Percentiles rank a stretch among this genome's conserved stretches.
phyloP scores from a whole-genome alignment of 1,284 basidiomycete genomes.

The Ganoderma resinaceum region DNA sequence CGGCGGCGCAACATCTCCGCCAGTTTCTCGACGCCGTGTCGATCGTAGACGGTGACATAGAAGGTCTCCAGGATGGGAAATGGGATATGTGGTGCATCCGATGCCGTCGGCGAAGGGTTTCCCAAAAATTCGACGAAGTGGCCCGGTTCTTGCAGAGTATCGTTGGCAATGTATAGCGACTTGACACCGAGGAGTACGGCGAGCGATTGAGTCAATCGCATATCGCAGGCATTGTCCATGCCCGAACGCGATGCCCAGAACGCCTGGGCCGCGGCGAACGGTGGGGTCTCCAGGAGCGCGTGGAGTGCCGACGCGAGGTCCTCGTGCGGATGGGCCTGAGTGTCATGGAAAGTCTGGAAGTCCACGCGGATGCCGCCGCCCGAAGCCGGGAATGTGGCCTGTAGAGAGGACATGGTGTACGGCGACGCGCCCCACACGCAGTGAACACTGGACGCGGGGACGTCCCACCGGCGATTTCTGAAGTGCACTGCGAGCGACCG shows the following conservation, averaged over 20 bases:
- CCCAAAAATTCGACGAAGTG: background rate
- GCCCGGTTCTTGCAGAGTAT: background rate
- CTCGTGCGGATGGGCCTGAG: no score
- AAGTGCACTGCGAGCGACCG: background rate
- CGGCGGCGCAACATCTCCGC: constrained; percentile 1
- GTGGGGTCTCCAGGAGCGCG: background rate
- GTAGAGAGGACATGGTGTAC: constrained; percentile 2
- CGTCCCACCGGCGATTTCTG: background rate
- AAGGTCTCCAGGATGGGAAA: background rate
- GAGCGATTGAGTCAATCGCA: background rate
- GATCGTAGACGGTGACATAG: background rate
- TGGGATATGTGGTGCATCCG: background rate
- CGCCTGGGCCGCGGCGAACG: background rate
- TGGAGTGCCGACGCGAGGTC: background rate
- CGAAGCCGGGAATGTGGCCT: background rate
- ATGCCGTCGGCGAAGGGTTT: background rate
- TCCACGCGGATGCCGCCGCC: constrained; percentile 1
- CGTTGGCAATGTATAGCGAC: background rate
- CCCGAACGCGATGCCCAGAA: background rate
- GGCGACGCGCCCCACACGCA: background rate
- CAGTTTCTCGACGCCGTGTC: background rate
- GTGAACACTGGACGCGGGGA: background rate
- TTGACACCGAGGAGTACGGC: background rate
- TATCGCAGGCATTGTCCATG: background rate
- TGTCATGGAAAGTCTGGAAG: background rate